These are phyloP conservation scores for Arabidopsis suecica DNA, from an alignment of 345 rosid genomes.

Conservation along the genomic window DNA sequence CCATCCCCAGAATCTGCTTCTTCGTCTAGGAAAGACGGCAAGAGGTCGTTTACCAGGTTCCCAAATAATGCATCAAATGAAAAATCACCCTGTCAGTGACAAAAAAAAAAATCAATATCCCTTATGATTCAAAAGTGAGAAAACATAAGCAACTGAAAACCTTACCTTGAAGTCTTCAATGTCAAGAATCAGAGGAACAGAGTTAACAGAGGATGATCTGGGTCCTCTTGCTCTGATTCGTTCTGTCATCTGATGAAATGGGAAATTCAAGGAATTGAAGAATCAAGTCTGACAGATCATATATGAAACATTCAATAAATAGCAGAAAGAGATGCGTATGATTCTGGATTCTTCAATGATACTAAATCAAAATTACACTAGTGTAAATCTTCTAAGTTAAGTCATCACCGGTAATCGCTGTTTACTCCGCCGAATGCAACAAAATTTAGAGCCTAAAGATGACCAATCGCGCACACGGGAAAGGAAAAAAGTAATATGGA, in stretches of 20 bases:
- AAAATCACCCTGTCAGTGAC: slow-evolving; percentile 79
- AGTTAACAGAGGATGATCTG: slow-evolving; percentile 63
- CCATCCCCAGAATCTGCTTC: slow-evolving; percentile 68
- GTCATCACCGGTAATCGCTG: slow-evolving; percentile 22
- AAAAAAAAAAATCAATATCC: slow-evolving; percentile 3
- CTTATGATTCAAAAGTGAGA: slow-evolving; percentile 12
- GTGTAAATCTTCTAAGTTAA: not conserved
- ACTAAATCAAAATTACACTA: not conserved
- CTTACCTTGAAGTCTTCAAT: slow-evolving; percentile 93
- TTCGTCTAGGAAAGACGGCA: slow-evolving; percentile 88
- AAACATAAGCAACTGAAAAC: slow-evolving; percentile 7
- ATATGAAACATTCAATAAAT: slow-evolving; percentile 1
- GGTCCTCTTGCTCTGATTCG: slow-evolving; percentile 53
- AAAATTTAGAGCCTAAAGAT: slow-evolving; percentile 17
- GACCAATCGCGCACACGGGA: not conserved
- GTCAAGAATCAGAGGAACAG: slow-evolving; percentile 81
- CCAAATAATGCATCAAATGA: slow-evolving; percentile 96
- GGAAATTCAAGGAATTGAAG: slow-evolving; percentile 15
- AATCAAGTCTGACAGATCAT: slow-evolving; percentile 39
- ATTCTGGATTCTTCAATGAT: not conserved
- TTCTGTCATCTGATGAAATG: slow-evolving; percentile 70
- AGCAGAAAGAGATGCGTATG: slow-evolving; percentile 5
- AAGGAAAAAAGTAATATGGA: not conserved
- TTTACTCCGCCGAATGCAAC: slow-evolving; percentile 25
- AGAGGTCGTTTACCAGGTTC: slow-evolving; percentile 78